These are phyloP conservation scores for Aspergillus sergii DNA, from an alignment of 2,329 filamentous ascomycete genomes.

Conservation along the genomic window DNA sequence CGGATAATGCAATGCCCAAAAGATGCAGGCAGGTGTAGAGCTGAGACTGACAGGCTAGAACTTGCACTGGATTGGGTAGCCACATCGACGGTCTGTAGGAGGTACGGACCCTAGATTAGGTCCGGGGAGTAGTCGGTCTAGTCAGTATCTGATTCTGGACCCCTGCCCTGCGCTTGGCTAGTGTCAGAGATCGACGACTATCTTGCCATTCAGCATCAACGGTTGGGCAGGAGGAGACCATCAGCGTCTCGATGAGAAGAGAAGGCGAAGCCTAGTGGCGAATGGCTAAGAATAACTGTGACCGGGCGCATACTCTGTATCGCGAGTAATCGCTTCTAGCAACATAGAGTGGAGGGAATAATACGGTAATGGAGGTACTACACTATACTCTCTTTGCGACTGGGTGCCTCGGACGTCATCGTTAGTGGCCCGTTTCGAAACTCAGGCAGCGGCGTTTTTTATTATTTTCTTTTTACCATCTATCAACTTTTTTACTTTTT, in stretches of 20 bases:
- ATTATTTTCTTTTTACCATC: neutral
- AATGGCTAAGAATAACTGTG: conserved; percentile 11
- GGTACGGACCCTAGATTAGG: neutral
- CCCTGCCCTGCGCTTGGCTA: neutral
- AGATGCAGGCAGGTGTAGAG: neutral
- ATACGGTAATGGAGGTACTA: neutral
- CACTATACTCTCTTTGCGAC: neutral
- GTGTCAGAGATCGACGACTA: neutral
- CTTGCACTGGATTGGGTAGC: conserved; percentile 2
- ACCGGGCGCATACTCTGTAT: neutral
- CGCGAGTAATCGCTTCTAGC: neutral
- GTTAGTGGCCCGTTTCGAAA: neutral
- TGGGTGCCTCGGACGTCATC: conserved; percentile 5
- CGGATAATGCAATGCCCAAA: conserved; percentile 2
- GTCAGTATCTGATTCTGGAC: neutral
- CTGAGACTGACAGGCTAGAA: conserved; percentile 2
- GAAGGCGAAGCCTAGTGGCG: conserved; percentile 9
- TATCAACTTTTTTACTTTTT: neutral
- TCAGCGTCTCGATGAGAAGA: neutral
- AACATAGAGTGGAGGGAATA: neutral
- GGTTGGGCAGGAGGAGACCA: neutral
- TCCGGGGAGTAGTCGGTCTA: neutral
- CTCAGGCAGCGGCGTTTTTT: conserved; percentile 1
- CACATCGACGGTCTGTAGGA: neutral
- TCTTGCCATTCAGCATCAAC: neutral